A percentile compares a stretch with the other conserved stretches of the same genome.
phyloP scores from a whole-genome alignment of 352 stramenopile genomes.

The Phytophthora hybrid region DNA sequence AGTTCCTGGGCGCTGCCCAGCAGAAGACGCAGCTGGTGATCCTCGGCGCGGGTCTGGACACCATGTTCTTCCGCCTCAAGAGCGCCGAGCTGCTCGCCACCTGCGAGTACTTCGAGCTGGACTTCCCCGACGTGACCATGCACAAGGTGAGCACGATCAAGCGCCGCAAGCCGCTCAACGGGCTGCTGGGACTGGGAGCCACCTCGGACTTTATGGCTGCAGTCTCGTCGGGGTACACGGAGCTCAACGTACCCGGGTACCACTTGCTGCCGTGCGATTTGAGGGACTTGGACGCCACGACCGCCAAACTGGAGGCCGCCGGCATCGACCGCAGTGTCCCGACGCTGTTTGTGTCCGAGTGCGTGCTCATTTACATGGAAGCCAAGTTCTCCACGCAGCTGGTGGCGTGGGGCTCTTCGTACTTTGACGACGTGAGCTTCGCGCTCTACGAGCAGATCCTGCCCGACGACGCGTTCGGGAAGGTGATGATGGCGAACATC shows the following conservation, averaged over 20 bases:
- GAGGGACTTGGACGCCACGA: conserved; percentile 62
- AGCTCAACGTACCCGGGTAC: conserved; percentile 78
- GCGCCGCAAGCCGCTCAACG: conserved; percentile 64
- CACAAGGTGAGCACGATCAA: conserved; percentile 86
- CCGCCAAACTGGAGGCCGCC: conserved; percentile 63
- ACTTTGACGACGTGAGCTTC: conserved; percentile 84
- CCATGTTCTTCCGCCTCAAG: conserved; percentile 86
- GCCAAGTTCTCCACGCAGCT: conserved; percentile 78
- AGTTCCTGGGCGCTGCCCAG: conserved; percentile 53
- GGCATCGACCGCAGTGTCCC: conserved; percentile 58
- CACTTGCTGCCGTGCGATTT: conserved; percentile 84
- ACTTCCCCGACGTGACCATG: conserved; percentile 83
- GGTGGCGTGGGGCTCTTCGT: conserved; percentile 69
- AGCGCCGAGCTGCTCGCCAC: conserved; percentile 38
- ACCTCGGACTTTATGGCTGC: conserved; percentile 60
- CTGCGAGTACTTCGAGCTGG: conserved; percentile 88
- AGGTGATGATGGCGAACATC: conserved; percentile 93
- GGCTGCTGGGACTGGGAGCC: conserved; percentile 50
- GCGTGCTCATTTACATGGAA: conserved; percentile 94
- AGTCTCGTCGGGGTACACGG: conserved; percentile 59
- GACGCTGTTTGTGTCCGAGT: conserved; percentile 91
- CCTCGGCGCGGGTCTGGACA: conserved; percentile 83
- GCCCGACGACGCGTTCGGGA: conserved; percentile 89
- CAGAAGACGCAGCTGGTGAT: conserved; percentile 82
- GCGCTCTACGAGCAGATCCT: conserved; percentile 93